These are phyloP conservation scores for Tillandsia fasciculata DNA, from an alignment of 176 grass and related monocot species.

Conservation along the genomic window DNA sequence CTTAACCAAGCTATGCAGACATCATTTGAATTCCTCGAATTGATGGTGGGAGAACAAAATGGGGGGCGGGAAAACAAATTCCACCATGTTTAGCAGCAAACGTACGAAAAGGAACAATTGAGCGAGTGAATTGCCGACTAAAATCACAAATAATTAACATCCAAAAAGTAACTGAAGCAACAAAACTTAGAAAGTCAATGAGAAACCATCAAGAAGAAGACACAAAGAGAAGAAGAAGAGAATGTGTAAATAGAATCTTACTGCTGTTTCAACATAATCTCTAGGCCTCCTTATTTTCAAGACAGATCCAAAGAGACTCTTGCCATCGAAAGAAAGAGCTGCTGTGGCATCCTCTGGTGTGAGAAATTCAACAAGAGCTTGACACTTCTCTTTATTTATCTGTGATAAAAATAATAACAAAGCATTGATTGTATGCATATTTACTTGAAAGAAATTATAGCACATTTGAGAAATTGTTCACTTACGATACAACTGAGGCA, in stretches of 20 bases:
- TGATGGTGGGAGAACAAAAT: neutral
- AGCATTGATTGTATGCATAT: neutral
- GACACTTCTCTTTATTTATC: slow-evolving; percentile 92
- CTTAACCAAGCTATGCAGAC: neutral
- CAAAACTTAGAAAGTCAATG: neutral
- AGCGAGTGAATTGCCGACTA: neutral
- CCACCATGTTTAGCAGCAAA: neutral
- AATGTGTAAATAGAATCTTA: slow-evolving; percentile 44
- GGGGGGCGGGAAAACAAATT: neutral
- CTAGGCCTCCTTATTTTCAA: slow-evolving; percentile 86
- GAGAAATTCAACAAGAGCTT: slow-evolving; percentile 94
- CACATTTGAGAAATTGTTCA: slow-evolving; percentile 11
- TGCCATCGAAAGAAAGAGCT: slow-evolving; percentile 89
- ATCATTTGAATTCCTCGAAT: neutral
- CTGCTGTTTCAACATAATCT: slow-evolving; percentile 77
- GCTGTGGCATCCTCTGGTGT: slow-evolving; percentile 89
- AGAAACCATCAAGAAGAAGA: neutral
- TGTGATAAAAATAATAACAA: slow-evolving; percentile 24
- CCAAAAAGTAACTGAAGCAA: neutral
- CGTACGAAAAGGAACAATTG: neutral
- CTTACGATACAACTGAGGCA: slow-evolving; percentile 83
- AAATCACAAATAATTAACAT: neutral
- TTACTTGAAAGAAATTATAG: neutral
- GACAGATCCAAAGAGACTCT: slow-evolving; percentile 45
- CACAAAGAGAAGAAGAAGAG: slow-evolving; percentile 5